Base-by-base conservation (phyloP, 1,284 basidiomycete species). In the Moesziomyces globuligerus region DNA sequence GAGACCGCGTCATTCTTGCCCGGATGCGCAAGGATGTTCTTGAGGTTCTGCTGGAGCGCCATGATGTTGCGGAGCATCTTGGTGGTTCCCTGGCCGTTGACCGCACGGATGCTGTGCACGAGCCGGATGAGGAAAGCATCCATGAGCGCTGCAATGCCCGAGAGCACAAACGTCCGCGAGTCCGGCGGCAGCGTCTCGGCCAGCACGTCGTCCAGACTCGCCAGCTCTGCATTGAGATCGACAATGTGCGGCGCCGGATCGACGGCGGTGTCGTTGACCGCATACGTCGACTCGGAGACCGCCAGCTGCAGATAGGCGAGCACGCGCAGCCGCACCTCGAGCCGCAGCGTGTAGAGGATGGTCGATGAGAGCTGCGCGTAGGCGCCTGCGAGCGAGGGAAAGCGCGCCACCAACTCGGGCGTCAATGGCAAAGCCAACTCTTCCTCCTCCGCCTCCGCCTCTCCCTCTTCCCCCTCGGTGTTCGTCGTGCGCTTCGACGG, bases 21-120 rank as follows among this genome's bases (percentile, higher is more conserved):
- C 38, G 28, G 21, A 23, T 86, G 85, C 25, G 70, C 70, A 24
- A 59, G 32, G 34, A 81, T 74, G 57, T 81, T 81, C 79, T 93
- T 92, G 72, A 97, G 87, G 74, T 92, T 91, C 81, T 98, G 95
- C 81, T 96, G 94, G 23, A 98, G 86, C 13, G 94, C 91, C 23
- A 94, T 86, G 42, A 97, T 90, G 83, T 97, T 96, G 40, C 94
- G 88, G 74, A 89, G 84, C 81, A 98, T 91, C 84, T 97, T 97
- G 77, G 89, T 88, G 65, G 94, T 88, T 0, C 95, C 95, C 53
- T 89, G 87, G 0, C 85, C 81, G 74, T 94, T 98, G 13, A 90
- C 89, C 15, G 87, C 82, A 23, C 87, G 88, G 57, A 98, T 87
- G 55, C 88, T 84, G 21, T 88, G 88, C 25, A 92, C 91, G 61